phyloP scores from a whole-genome alignment of 208 protist genomes.

The Wallacemonas sp. region DNA sequence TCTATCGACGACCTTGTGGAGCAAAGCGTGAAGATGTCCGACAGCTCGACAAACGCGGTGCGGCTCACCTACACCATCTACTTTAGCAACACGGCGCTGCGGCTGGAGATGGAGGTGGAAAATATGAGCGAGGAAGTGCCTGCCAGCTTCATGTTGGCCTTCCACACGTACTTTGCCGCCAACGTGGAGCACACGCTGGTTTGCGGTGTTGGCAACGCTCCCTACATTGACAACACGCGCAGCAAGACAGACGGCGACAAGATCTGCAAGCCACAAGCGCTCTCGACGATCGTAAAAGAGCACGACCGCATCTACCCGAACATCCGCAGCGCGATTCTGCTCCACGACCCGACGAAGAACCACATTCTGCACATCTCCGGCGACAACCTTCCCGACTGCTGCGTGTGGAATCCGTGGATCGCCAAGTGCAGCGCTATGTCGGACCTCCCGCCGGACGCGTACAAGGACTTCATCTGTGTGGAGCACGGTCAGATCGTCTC shows the following conservation, averaged over 20 bases:
- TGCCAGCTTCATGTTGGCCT: slow-evolving; percentile 70
- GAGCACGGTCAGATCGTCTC: slow-evolving; percentile 80
- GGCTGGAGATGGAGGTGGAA: slow-evolving; percentile 57
- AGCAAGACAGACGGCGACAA: slow-evolving; percentile 24
- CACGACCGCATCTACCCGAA: slow-evolving; percentile 80
- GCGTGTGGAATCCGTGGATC: slow-evolving; percentile 86
- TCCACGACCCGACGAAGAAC: slow-evolving; percentile 37
- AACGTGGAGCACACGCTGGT: slow-evolving; percentile 54
- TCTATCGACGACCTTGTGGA: slow-evolving; percentile 22
- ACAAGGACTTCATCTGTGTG: slow-evolving; percentile 82
- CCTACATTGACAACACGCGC: slow-evolving; percentile 67
- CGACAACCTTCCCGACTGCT: slow-evolving; percentile 65
- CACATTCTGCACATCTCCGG: slow-evolving; percentile 41
- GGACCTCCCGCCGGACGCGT: slow-evolving; percentile 80
- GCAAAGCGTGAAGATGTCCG: slow-evolving; percentile 17
- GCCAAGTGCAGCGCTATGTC: slow-evolving; percentile 58
- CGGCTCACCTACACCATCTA: slow-evolving; percentile 62
- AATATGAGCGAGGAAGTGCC: slow-evolving; percentile 45
- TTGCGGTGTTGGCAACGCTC: slow-evolving; percentile 61
- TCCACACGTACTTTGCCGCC: slow-evolving; percentile 86
- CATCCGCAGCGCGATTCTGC: slow-evolving; percentile 37
- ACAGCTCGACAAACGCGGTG: slow-evolving; percentile 24
- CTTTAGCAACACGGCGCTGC: slow-evolving; percentile 59
- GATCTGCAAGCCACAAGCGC: slow-evolving; percentile 19
- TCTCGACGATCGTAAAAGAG: slow-evolving; percentile 49